Conservation (phyloP, 2,329 filamentous ascomycete genomes). For the Diaporthe citrichinensis region DNA sequence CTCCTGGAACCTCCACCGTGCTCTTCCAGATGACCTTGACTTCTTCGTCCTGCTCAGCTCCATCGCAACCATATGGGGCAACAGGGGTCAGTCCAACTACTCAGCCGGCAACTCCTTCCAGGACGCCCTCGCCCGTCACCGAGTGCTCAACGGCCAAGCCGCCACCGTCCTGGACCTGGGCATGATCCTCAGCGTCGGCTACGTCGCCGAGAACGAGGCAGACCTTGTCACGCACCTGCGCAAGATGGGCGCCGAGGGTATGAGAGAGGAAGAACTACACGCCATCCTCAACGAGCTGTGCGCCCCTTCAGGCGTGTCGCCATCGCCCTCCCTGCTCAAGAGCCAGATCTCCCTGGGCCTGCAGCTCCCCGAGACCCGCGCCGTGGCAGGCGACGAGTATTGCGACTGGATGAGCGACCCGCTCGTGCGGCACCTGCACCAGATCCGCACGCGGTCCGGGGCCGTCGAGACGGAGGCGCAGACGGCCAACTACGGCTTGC, state of each 20-base stretch:
- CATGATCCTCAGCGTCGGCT: constrained; percentile 26
- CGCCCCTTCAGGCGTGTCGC: constrained; percentile 53
- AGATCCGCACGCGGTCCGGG: constrained; percentile 33
- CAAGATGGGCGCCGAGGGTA: constrained; percentile 30
- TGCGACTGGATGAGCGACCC: constrained; percentile 45
- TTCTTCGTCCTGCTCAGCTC: constrained; percentile 38
- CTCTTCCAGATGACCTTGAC: not conserved
- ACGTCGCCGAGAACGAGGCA: constrained; percentile 45
- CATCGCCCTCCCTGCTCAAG: constrained; percentile 12
- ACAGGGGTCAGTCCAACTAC: constrained; percentile 35
- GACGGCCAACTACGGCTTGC: constrained; percentile 33
- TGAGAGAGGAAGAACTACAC: constrained; percentile 38
- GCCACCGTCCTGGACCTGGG: constrained; percentile 44
- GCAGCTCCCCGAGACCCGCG: constrained; percentile 44
- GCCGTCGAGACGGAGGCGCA: not conserved
- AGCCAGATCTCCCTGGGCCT: constrained; percentile 46
- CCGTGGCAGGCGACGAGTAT: constrained; percentile 42
- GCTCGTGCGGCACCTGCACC: constrained; percentile 45
- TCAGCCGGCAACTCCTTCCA: constrained; percentile 38
- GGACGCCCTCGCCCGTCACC: constrained; percentile 44
- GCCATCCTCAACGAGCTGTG: constrained; percentile 46
- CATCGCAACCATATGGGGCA: constrained; percentile 22
- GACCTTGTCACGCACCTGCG: constrained; percentile 46
- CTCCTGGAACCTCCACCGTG: not conserved
- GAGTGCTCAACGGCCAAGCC: constrained; percentile 43